Evolutionary conservation across 306 rosid species (phyloP).

Genomic region (Pyrus betulifolia): DNA sequence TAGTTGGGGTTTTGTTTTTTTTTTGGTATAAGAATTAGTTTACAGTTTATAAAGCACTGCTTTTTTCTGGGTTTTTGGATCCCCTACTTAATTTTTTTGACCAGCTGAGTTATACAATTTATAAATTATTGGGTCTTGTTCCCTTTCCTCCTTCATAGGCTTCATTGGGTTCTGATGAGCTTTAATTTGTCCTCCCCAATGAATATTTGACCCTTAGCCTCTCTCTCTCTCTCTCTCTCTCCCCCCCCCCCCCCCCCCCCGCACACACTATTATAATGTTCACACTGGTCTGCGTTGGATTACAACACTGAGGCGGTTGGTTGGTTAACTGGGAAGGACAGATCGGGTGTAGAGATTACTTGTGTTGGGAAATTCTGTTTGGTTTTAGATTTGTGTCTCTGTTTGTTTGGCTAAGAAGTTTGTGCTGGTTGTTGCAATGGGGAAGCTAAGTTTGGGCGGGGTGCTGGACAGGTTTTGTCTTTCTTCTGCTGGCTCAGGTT

Average conservation of each 20-base stretch:
- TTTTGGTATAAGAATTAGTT: not conserved
- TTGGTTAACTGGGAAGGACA: conserved; percentile 1
- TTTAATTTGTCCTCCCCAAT: conserved; percentile 45
- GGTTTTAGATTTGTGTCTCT: conserved; percentile 22
- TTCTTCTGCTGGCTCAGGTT: conserved; percentile 39
- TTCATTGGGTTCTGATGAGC: conserved; percentile 37
- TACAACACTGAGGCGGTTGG: conserved; percentile 18
- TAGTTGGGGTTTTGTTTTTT: conserved; percentile 4
- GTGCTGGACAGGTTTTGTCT: conserved; percentile 50
- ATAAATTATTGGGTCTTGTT: not conserved
- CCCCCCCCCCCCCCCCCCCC: too few relatives aligned
- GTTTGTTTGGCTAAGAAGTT: not conserved
- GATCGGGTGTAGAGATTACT: conserved; percentile 3
- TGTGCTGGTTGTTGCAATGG: conserved; percentile 37
- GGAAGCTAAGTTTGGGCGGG: conserved; percentile 55
- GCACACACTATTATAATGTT: conserved; percentile 23
- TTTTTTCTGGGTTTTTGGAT: conserved; percentile 15
- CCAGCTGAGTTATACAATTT: not conserved
- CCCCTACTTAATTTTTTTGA: not conserved
- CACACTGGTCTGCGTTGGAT: conserved; percentile 16
- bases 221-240: not conserved
- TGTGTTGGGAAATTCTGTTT: conserved; percentile 2
- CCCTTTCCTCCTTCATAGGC: conserved; percentile 22
- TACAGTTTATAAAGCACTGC: not conserved
- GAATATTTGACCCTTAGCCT: conserved; percentile 36